Conservation (phyloP, 2,329 filamentous ascomycete species). For the Neofusicoccum ribis region DNA sequence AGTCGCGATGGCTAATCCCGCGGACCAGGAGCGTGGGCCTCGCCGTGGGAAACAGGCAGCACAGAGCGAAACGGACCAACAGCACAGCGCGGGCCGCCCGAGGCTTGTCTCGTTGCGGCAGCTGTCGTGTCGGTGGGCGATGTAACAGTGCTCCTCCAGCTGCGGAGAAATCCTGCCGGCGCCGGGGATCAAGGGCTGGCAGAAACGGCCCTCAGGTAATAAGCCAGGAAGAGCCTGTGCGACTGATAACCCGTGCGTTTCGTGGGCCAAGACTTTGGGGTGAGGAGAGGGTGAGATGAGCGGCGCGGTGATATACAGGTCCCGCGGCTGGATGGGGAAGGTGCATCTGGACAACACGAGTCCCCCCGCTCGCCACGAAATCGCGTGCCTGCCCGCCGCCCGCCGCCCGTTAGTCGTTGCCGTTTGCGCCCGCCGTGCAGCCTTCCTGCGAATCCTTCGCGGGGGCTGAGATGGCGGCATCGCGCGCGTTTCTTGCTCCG, state of each 20-base stretch:
- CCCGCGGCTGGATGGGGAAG: slow-evolving; percentile 2
- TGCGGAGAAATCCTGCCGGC: slow-evolving; percentile 7
- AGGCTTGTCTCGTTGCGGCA: slow-evolving; percentile 6
- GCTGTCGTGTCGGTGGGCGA: slow-evolving; percentile 7
- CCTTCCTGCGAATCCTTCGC: slow-evolving; percentile 1
- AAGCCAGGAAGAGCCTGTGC: background rate
- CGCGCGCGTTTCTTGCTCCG: background rate
- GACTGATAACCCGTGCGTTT: slow-evolving; percentile 10
- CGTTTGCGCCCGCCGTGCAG: background rate
- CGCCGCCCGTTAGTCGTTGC: background rate
- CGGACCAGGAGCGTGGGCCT: slow-evolving; percentile 3
- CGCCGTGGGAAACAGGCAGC: background rate
- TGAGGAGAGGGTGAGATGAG: slow-evolving; percentile 13
- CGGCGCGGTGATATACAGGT: slow-evolving; percentile 12
- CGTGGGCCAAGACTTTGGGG: slow-evolving; percentile 3
- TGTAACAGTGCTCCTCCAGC: slow-evolving; percentile 1
- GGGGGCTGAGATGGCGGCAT: background rate
- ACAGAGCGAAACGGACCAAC: background rate
- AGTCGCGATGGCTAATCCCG: background rate
- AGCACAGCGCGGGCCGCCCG: background rate
- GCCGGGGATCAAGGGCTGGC: background rate
- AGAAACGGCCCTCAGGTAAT: background rate
- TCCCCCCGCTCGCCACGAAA: background rate
- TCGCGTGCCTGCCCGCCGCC: background rate
- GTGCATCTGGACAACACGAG: background rate